Evolutionary conservation across 2,329 filamentous ascomycete species (phyloP), one percentile per base, ranked within the genome.

Genomic region (Arthrobotrys sphaeroides): DNA sequence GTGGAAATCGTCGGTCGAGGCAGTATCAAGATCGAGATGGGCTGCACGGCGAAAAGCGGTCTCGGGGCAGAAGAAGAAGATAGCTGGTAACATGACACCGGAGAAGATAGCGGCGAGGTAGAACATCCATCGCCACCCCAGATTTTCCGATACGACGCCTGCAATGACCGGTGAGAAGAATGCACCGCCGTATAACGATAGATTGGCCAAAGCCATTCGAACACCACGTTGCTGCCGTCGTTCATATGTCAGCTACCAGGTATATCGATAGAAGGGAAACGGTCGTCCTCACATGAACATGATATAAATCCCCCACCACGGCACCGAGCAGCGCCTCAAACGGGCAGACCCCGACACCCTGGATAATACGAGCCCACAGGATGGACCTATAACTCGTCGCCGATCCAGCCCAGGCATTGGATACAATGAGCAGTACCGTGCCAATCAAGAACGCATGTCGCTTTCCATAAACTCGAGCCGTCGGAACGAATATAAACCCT

Each of bases 251-350:
- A 55, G 49, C 10, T 4, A 57, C 20, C 24, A 10, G 12, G 10
- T 10, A 20, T 31, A 18, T n/a, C 5, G 38, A 13, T 4, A 20
- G 42, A 16, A 49, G n/a, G 18, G 22, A 33, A 43, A 16, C 24
- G 38, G 60, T 18, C n/a, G 47, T 45, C 42, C 49, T 26, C 13
- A 55, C 89, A 83, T 94, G 94, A 24, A 97, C 93, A 82, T 90
- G 95, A 83, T 94, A 97, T 60, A 98, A 82, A 82, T 98, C 94
- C 42, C 93, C 94, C 5, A 97, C 91, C 55, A 89, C 90, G 0
- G 92, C 92, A 82, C 96, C 97, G 70, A 97, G 90, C 22, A 97
- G 84, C 0, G 92, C 91, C 83, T 98, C 94, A 78, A 95, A 97
- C 0, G 94, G 94, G 6, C 93, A 93, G 16, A 93, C 86, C 0